These are phyloP conservation scores for Fusarium sacchari DNA, from an alignment of 2,329 filamentous ascomycete species.

Conservation along the genomic window DNA sequence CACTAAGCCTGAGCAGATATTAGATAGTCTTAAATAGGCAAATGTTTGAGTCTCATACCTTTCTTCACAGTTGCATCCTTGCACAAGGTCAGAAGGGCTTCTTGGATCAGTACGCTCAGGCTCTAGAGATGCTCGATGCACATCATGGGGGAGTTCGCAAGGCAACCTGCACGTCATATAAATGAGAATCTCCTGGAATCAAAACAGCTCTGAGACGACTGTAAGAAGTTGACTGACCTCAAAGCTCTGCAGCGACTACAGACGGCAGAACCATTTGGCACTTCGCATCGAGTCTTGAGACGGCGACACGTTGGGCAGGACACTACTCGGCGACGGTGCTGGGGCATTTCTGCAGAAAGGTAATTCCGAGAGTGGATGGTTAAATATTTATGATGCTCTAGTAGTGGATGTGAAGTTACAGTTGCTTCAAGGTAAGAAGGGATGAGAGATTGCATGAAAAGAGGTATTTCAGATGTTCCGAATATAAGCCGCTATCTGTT, in stretches of 20 bases:
- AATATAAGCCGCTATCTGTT: background rate
- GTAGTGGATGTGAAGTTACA: too few species aligned
- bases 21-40: fast-evolving
- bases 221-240: background rate
- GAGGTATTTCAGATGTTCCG: background rate
- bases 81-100: fast-evolving
- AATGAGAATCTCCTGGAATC: fast-evolving
- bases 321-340: background rate
- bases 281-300: background rate
- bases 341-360: background rate
- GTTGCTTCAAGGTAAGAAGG: too few species aligned
- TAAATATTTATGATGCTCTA: fast-evolving
- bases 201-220: fast-evolving
- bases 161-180: background rate
- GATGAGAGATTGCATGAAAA: too few species aligned
- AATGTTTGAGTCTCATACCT: background rate
- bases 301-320: background rate
- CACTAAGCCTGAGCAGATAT: background rate
- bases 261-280: background rate
- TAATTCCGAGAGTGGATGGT: fast-evolving
- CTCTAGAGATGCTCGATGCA: background rate
- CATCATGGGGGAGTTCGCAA: background rate
- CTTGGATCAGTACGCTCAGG: fast-evolving
- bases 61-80: background rate
- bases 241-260: background rate